These are phyloP conservation scores for Strigomonas galati DNA, from an alignment of 208 protist species.

Conservation along the genomic window DNA sequence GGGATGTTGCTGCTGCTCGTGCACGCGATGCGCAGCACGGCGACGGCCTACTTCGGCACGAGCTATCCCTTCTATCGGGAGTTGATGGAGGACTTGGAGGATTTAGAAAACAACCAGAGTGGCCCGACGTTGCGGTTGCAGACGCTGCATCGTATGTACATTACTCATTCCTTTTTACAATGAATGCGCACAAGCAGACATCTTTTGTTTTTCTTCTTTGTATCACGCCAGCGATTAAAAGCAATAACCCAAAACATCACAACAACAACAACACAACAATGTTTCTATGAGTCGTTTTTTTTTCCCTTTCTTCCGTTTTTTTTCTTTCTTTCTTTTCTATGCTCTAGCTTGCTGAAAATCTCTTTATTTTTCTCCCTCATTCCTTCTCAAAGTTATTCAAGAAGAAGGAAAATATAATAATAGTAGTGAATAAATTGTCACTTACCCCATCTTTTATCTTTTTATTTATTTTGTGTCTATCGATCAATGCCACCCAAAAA, in stretches of 20 bases:
- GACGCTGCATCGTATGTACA: slow-evolving; percentile 61
- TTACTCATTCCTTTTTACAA: slow-evolving; percentile 45
- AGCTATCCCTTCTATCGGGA: slow-evolving; percentile 48
- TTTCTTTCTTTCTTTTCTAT: background rate
- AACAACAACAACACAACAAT: background rate
- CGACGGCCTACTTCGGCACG: slow-evolving; percentile 35
- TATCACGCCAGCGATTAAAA: background rate
- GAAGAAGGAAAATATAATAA: slow-evolving; percentile 6
- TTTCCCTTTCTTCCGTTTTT: background rate
- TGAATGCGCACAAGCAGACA: background rate
- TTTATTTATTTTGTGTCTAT: too few species aligned
- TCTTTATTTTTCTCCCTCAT: slow-evolving; percentile 12
- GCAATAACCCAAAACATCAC: background rate
- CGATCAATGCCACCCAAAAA: slow-evolving; percentile 24
- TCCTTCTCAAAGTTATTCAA: background rate
- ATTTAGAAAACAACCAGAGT: slow-evolving; percentile 53
- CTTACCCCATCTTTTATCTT: background rate
- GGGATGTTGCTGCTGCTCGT: slow-evolving; percentile 72
- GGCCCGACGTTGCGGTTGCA: slow-evolving; percentile 46
- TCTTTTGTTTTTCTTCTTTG: background rate
- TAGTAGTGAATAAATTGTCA: slow-evolving; percentile 1
- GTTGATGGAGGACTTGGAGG: slow-evolving; percentile 65
- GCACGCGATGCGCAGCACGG: slow-evolving; percentile 59
- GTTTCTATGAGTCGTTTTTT: background rate
- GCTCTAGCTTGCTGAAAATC: background rate